Conservation (phyloP, 306 rosid species). For the Acacia acuminata region DNA sequence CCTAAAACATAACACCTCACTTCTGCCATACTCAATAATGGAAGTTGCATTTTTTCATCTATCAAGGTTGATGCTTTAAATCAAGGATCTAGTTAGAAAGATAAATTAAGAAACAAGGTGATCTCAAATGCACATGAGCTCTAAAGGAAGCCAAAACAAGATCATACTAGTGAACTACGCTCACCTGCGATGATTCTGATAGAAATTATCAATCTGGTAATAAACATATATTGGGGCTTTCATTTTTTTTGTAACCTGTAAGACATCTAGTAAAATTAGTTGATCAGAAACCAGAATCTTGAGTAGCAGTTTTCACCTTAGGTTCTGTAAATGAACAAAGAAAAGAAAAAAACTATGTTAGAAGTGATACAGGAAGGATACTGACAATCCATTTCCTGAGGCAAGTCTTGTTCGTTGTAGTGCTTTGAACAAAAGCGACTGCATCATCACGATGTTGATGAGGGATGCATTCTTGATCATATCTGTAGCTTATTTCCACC, state of each 20-base stretch:
- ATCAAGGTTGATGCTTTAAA: neutral
- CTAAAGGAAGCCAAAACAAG: neutral
- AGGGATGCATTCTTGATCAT: constrained; percentile 69
- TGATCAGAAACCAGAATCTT: neutral
- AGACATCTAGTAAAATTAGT: constrained; percentile 20
- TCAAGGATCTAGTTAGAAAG: neutral
- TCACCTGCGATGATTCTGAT: constrained; percentile 92
- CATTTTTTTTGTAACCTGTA: constrained; percentile 74
- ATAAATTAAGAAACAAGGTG: neutral
- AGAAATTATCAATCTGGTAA: constrained; percentile 81
- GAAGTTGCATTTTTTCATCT: neutral
- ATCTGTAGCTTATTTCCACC: constrained; percentile 53
- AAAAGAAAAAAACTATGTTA: neutral
- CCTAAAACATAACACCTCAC: neutral
- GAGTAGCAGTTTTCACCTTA: neutral
- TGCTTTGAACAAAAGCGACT: constrained; percentile 53
- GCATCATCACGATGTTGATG: constrained; percentile 19
- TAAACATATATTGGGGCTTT: constrained; percentile 71
- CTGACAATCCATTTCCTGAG: constrained; percentile 60
- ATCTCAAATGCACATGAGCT: neutral
- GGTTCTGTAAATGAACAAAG: constrained; percentile 3
- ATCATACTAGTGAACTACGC: neutral
- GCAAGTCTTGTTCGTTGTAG: constrained; percentile 65
- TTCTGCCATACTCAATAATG: neutral
- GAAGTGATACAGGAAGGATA: constrained; percentile 23